Conservation (phyloP, 805 yeast species). For the Teunomyces panamensis region DNA sequence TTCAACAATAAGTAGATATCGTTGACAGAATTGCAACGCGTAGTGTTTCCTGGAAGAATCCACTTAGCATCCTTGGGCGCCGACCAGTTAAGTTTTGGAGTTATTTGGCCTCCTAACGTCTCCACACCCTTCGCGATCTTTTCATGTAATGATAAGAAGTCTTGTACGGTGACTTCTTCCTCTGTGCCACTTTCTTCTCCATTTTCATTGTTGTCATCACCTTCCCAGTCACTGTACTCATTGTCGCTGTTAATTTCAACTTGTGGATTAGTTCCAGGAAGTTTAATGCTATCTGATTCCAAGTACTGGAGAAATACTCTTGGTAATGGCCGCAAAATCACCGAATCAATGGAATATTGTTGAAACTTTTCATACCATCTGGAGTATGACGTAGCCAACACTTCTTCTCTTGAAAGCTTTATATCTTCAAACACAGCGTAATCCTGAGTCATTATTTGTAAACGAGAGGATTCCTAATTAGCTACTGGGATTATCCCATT, state of each 20-base stretch:
- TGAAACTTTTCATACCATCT: conserved; percentile 30
- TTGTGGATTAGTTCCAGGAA: conserved; percentile 35
- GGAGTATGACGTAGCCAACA: conserved; percentile 33
- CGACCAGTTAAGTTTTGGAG: conserved; percentile 96
- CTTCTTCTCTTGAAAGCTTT: conserved; percentile 21
- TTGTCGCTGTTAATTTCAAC: conserved; percentile 46
- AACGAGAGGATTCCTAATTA: too few relatives aligned
- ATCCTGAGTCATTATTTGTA: conserved; percentile 1
- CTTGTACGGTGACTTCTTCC: conserved; percentile 27
- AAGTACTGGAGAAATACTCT: conserved; percentile 31
- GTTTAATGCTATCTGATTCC: conserved; percentile 61
- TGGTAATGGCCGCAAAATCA: conserved; percentile 33
- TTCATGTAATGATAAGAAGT: conserved; percentile 61
- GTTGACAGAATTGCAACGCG: conserved; percentile 64
- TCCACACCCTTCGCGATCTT: conserved; percentile 45
- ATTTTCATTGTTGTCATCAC: conserved; percentile 24
- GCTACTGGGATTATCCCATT: not conserved
- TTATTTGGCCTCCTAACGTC: conserved; percentile 53
- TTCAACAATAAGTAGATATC: conserved; percentile 82
- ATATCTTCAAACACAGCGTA: conserved; percentile 30
- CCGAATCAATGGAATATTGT: conserved; percentile 17
- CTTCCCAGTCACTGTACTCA: conserved; percentile 77
- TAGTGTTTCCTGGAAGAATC: conserved; percentile 77
- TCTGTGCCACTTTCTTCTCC: conserved; percentile 4
- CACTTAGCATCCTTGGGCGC: conserved; percentile 94